Evolutionary conservation across 2,329 filamentous ascomycete genomes (phyloP).

Genomic region (Thielaviopsis musarum): DNA sequence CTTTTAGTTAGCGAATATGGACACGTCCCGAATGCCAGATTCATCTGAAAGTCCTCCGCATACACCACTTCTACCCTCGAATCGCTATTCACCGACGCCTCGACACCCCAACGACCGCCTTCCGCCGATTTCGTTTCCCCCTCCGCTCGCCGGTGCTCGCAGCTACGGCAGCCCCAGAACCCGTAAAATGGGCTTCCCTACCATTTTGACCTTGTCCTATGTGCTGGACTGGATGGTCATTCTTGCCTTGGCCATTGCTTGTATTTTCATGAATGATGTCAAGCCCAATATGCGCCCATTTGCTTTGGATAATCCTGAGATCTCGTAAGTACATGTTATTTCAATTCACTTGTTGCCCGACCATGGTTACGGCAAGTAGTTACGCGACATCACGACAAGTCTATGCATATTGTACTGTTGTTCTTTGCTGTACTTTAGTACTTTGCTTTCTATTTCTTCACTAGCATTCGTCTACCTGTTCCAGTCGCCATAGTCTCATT

Average conservation of each 20-base stretch:
- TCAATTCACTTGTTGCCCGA: background rate
- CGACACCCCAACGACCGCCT: background rate
- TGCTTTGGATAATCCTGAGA: slow-evolving; percentile 52
- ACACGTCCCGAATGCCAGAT: slow-evolving; percentile 7
- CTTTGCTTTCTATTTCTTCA: background rate
- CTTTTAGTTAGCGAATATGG: background rate
- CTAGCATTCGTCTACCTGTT: background rate
- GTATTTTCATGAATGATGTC: slow-evolving; percentile 39
- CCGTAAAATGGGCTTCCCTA: slow-evolving; percentile 7
- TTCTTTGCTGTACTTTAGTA: too few relatives aligned
- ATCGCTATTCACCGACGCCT: background rate
- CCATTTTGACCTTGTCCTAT: slow-evolving; percentile 42
- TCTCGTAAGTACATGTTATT: slow-evolving; percentile 22
- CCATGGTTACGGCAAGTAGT: background rate
- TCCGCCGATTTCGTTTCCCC: slow-evolving; percentile 1
- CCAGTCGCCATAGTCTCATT: background rate
- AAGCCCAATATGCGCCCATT: slow-evolving; percentile 55
- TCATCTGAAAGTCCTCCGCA: slow-evolving; percentile 9
- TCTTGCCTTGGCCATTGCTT: slow-evolving; percentile 39
- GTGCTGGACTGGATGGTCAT: slow-evolving; percentile 59
- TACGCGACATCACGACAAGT: background rate
- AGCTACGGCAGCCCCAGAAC: background rate
- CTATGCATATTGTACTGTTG: background rate
- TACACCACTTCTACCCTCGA: slow-evolving; percentile 1
- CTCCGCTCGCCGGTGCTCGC: slow-evolving; percentile 1